Evolutionary conservation across 2,329 filamentous ascomycete genomes (phyloP).

Genomic region (Aspergillus udagawae): DNA sequence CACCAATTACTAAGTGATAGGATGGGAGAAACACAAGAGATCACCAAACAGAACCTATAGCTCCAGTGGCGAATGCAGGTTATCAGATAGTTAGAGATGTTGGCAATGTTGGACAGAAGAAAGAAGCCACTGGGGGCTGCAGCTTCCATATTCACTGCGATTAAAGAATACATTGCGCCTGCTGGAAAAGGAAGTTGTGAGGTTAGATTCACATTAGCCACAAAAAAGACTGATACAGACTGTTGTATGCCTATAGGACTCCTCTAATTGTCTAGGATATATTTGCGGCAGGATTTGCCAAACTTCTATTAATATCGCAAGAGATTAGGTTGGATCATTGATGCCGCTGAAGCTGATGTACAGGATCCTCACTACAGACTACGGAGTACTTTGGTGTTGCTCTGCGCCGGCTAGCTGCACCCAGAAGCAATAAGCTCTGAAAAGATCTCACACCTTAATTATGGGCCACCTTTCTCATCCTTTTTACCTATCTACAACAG

Average conservation of each 20-base stretch:
- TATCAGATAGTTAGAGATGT: conserved; percentile 1
- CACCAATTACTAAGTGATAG: background rate
- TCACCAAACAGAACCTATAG: background rate
- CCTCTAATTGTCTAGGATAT: background rate
- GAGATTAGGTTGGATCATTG: background rate
- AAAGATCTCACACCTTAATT: background rate
- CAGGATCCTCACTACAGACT: background rate
- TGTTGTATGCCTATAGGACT: background rate
- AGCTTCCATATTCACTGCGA: background rate
- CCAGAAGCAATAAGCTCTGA: background rate
- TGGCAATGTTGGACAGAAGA: conserved; percentile 16
- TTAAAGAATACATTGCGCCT: background rate
- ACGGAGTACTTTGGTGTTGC: conserved; percentile 1
- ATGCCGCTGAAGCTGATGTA: background rate
- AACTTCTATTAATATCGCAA: background rate
- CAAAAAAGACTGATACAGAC: background rate
- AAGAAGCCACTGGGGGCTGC: conserved; percentile 2
- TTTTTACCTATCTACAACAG: background rate
- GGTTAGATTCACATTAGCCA: background rate
- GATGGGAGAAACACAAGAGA: background rate
- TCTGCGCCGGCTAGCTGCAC: conserved; percentile 10
- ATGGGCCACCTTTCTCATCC: background rate
- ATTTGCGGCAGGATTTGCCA: background rate
- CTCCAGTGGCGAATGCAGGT: background rate
- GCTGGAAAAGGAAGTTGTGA: background rate